Evolutionary conservation across 345 rosid species (phyloP).

Genomic region (Citrus inodora): DNA sequence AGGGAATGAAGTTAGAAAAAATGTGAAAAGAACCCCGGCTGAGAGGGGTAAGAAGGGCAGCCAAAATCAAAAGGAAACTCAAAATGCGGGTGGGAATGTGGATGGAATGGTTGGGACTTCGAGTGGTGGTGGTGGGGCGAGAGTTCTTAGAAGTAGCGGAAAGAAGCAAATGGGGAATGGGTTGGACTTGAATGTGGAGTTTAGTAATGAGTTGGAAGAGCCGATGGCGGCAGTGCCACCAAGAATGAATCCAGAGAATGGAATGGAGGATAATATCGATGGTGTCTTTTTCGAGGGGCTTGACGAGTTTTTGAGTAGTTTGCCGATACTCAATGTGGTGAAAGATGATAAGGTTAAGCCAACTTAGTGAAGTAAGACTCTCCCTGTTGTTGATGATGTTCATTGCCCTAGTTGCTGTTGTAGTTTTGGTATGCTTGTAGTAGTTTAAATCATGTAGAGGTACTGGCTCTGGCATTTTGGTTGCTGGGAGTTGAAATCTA

Average conservation of each 20-base stretch:
- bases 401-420: constrained; percentile 18
- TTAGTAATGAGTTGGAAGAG: constrained; percentile 85
- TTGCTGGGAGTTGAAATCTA: constrained; percentile 24
- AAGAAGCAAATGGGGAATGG: constrained; percentile 51
- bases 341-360: constrained; percentile 85
- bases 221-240: constrained; percentile 36
- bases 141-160: constrained; percentile 37
- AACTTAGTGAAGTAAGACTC: constrained; percentile 49
- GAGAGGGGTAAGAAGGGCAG: constrained; percentile 36
- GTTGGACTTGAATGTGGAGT: constrained; percentile 96
- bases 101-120: constrained; percentile 13
- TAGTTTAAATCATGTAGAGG: constrained; percentile 26
- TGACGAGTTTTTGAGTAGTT: constrained; percentile 88
- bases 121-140: constrained; percentile 21
- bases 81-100: neutral
- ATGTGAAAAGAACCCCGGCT: constrained; percentile 32
- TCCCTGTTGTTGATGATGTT: constrained; percentile 19
- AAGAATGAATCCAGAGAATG: constrained; percentile 37
- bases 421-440: constrained; percentile 22
- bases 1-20: constrained; percentile 29
- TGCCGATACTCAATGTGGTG: constrained; percentile 86
- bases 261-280: constrained; percentile 75
- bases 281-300: constrained; percentile 95
- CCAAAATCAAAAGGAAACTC: constrained; percentile 20
- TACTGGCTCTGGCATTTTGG: constrained; percentile 10